These are phyloP conservation scores for Asterella californica DNA, from an alignment of 225 moss, liverwort and hornwort genomes.

Conservation along the genomic window DNA sequence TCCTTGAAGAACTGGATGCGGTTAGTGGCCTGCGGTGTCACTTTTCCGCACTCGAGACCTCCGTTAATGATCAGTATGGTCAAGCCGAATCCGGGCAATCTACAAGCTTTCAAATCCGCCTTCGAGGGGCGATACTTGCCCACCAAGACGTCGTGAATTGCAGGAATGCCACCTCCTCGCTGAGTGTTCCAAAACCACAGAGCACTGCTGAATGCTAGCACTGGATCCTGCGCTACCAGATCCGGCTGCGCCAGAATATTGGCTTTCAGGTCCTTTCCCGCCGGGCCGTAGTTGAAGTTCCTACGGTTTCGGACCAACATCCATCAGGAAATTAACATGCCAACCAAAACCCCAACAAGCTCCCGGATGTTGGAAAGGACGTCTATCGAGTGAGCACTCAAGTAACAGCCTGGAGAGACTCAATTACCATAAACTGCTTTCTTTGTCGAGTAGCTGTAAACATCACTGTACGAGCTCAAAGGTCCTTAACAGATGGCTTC, in stretches of 20 bases:
- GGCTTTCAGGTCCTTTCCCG: constrained; percentile 12
- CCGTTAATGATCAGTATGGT: constrained; percentile 54
- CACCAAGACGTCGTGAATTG: constrained; percentile 39
- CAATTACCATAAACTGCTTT: no score
- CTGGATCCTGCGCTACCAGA: constrained; percentile 39
- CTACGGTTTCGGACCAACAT: constrained; percentile 4
- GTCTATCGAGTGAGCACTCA: background rate
- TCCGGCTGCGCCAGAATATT: constrained; percentile 35
- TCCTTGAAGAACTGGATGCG: constrained; percentile 45
- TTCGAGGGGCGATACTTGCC: constrained; percentile 34
- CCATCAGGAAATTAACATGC: background rate
- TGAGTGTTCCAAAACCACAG: constrained; percentile 49
- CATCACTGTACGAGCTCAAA: background rate
- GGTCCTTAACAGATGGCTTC: background rate
- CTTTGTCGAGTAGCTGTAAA: background rate
- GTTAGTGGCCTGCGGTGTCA: constrained; percentile 38
- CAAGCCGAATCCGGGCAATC: constrained; percentile 43
- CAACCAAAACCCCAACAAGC: background rate
- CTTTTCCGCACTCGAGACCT: constrained; percentile 42
- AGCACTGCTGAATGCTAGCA: constrained; percentile 41
- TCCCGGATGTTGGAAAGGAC: background rate
- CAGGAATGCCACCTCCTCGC: constrained; percentile 24
- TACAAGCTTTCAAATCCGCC: constrained; percentile 22
- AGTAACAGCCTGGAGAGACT: background rate
- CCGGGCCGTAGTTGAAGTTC: constrained; percentile 57